Percentiles rank a stretch among this genome's conserved stretches.
These are phyloP conservation scores for Plasmodium berghei DNA, from an alignment of 169 alveolate species.

Conservation along the genomic window DNA sequence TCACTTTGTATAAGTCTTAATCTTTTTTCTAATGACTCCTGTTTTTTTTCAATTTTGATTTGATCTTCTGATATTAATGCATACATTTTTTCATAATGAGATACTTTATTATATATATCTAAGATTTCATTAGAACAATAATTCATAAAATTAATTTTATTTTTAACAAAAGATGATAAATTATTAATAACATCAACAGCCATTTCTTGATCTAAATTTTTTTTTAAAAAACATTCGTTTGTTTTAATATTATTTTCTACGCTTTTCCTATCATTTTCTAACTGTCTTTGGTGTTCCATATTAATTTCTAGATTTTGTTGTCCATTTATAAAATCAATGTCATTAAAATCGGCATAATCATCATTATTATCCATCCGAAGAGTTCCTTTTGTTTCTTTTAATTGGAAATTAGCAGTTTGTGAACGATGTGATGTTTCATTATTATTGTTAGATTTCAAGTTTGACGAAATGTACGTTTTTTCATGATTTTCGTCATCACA, in stretches of 20 bases:
- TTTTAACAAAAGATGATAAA: slow-evolving; percentile 75
- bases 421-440: background rate
- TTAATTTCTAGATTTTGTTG: slow-evolving; percentile 11
- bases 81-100: slow-evolving; percentile 77
- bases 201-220: slow-evolving; percentile 72
- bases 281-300: slow-evolving; percentile 36
- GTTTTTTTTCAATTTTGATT: slow-evolving; percentile 70
- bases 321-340: slow-evolving; percentile 25
- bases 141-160: slow-evolving; percentile 77
- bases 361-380: slow-evolving; percentile 63
- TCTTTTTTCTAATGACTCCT: slow-evolving; percentile 70
- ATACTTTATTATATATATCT: slow-evolving; percentile 72
- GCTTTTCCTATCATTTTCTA: slow-evolving; percentile 52
- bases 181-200: slow-evolving; percentile 66
- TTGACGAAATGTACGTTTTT: slow-evolving; percentile 3
- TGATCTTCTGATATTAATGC: slow-evolving; percentile 74
- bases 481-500: slow-evolving; percentile 25
- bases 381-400: slow-evolving; percentile 75
- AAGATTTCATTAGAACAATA: slow-evolving; percentile 75
- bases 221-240: slow-evolving; percentile 58
- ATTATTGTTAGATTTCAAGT: slow-evolving; percentile 2
- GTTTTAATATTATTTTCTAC: slow-evolving; percentile 68
- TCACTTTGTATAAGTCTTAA: slow-evolving; percentile 75
- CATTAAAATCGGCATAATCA: slow-evolving; percentile 51
- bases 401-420: slow-evolving; percentile 35